Evolutionary conservation across 345 rosid genomes (phyloP).

Genomic region (Noccaea bulbosa): DNA sequence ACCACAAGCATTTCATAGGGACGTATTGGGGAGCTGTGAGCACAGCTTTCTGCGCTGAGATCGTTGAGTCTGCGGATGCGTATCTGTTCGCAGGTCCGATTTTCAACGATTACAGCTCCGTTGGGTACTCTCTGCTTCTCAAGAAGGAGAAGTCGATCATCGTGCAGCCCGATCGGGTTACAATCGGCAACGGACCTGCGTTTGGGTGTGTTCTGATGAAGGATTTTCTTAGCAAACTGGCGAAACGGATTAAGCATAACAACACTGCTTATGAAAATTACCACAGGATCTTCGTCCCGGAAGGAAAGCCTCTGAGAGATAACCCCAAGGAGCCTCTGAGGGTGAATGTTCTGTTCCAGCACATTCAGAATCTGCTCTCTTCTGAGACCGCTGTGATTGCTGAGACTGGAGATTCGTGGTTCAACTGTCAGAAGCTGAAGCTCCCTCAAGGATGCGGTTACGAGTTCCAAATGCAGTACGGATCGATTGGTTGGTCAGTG

Average conservation of each 20-base stretch:
- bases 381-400: constrained; percentile 57
- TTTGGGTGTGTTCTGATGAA: constrained; percentile 60
- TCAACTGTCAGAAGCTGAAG: constrained; percentile 67
- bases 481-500: constrained; percentile 68
- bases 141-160: constrained; percentile 62
- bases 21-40: constrained; percentile 69
- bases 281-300: constrained; percentile 54
- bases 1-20: constrained; percentile 58
- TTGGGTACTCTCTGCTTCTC: constrained; percentile 60
- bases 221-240: constrained; percentile 55
- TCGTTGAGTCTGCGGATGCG: constrained; percentile 65
- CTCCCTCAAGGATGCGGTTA: constrained; percentile 63
- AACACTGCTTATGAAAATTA: constrained; percentile 54
- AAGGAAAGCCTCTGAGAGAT: constrained; percentile 50
- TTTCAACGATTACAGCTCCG: constrained; percentile 58
- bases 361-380: constrained; percentile 56
- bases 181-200: constrained; percentile 57
- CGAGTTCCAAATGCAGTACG: constrained; percentile 65
- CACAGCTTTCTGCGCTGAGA: constrained; percentile 56
- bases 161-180: constrained; percentile 62
- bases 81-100: constrained; percentile 65
- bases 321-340: constrained; percentile 51
- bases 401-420: constrained; percentile 71
- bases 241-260: constrained; percentile 53
- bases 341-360: constrained; percentile 58